A percentile compares a stretch with the other conserved stretches of the same genome.
Evolutionary conservation across 1,139 yeast species (phyloP).

Genomic region (Hansenula lynferdii): DNA sequence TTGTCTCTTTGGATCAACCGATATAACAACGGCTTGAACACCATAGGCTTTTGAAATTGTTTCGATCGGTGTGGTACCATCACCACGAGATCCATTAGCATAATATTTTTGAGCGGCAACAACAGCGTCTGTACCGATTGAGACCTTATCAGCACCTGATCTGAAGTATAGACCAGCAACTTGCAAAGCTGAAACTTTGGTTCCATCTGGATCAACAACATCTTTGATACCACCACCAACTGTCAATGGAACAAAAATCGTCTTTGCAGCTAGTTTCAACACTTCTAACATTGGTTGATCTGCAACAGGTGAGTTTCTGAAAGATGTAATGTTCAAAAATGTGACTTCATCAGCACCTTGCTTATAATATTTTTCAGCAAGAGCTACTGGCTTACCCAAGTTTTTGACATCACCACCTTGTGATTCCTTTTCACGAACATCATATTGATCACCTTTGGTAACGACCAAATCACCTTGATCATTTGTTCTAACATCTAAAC

Average conservation of each 20-base stretch:
- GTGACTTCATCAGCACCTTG: conserved; percentile 99
- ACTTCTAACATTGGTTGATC: conserved; percentile 97
- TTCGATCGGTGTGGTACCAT: conserved; percentile 85
- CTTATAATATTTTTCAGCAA: conserved; percentile 81
- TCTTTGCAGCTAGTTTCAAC: conserved; percentile 72
- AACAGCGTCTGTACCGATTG: conserved; percentile 98
- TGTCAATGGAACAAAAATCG: conserved; percentile 92
- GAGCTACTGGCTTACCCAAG: conserved; percentile 90
- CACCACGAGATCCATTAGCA: conserved; percentile 47
- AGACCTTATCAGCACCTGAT: conserved; percentile 96
- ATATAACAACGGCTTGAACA: conserved; percentile 92
- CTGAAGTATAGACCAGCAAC: conserved; percentile 89
- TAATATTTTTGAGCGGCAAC: conserved; percentile 80
- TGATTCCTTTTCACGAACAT: conserved; percentile 74
- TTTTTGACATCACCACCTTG: conserved; percentile 69
- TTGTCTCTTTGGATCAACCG: conserved; percentile 90
- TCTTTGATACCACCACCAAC: conserved; percentile 98
- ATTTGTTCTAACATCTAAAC: conserved; percentile 93
- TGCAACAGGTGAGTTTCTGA: conserved; percentile 84
- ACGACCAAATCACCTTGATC: conserved; percentile 94
- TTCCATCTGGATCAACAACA: conserved; percentile 77
- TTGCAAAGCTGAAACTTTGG: conserved; percentile 72
- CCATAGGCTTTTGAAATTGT: conserved; percentile 90
- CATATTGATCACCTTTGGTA: conserved; percentile 97
- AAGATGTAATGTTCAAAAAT: conserved; percentile 89